Conservation (phyloP, 23 red algal genomes). For the Cyanidioschyzon merolae region DNA sequence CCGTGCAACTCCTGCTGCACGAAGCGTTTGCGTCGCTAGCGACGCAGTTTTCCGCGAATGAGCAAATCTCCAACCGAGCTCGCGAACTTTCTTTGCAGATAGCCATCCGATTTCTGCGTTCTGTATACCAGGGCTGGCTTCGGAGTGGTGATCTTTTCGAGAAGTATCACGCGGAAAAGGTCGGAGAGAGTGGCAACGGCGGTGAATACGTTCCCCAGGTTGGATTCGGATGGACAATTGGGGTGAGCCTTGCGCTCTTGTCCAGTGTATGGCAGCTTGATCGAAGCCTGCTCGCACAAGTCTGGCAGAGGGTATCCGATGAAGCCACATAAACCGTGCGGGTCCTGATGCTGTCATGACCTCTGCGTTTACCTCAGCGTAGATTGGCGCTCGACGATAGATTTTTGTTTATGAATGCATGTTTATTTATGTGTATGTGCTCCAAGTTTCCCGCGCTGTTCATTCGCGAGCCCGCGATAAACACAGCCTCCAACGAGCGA, state of each 20-base stretch:
- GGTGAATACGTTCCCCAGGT: slow-evolving; percentile 75
- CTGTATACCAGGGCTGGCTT: slow-evolving; percentile 42
- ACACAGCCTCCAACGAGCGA: no score
- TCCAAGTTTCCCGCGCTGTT: no score
- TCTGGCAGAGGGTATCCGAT: no score
- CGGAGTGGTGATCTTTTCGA: slow-evolving; percentile 54
- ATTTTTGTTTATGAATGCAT: no score
- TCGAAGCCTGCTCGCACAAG: background rate
- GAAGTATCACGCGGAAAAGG: slow-evolving; percentile 54
- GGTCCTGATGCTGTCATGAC: no score
- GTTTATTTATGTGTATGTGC: no score
- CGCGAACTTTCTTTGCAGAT: slow-evolving; percentile 28
- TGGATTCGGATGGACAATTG: slow-evolving; percentile 97
- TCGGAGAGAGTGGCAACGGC: slow-evolving; percentile 30
- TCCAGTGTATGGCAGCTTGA: background rate
- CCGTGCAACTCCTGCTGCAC: slow-evolving; percentile 45
- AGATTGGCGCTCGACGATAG: no score
- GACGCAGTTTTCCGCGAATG: background rate
- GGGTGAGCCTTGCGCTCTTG: slow-evolving; percentile 50
- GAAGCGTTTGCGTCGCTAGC: slow-evolving; percentile 28
- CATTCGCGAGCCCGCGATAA: no score
- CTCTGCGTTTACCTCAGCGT: no score
- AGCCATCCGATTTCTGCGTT: slow-evolving; percentile 32
- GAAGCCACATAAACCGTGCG: no score
- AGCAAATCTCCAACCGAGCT: slow-evolving; percentile 21